Evolutionary conservation across 2,329 filamentous ascomycete species (phyloP).

Genomic region (Pseudocercospora fijiensis): DNA sequence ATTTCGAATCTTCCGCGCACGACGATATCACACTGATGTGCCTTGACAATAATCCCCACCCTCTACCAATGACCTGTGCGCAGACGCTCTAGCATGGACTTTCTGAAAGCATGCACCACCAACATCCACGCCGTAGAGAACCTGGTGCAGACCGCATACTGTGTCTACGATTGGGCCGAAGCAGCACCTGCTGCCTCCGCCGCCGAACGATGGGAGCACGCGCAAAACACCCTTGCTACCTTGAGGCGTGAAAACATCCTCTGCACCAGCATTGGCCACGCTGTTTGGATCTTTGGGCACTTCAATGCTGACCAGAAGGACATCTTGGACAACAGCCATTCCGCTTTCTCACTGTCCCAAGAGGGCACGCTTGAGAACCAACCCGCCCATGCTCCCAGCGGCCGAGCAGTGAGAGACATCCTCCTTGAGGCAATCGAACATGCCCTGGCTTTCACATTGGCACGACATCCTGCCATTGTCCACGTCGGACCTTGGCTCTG

Average conservation of each 20-base stretch:
- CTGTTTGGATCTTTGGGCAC: slow-evolving; percentile 23
- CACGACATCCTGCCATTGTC: slow-evolving; percentile 11
- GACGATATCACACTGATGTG: slow-evolving; percentile 28
- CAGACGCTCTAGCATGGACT: slow-evolving; percentile 34
- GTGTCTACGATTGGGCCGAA: slow-evolving; percentile 14
- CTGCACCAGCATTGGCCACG: slow-evolving; percentile 16
- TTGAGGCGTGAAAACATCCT: slow-evolving; percentile 26
- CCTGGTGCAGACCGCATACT: slow-evolving; percentile 17
- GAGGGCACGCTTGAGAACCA: slow-evolving; percentile 8
- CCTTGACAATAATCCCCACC: slow-evolving; percentile 17
- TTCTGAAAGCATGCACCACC: slow-evolving; percentile 37
- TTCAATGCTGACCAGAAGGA: slow-evolving; percentile 5
- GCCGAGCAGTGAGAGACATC: slow-evolving; percentile 18
- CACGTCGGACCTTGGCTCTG: slow-evolving; percentile 28
- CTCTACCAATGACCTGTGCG: slow-evolving; percentile 9
- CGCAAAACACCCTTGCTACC: slow-evolving; percentile 12
- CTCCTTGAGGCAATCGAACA: slow-evolving; percentile 30
- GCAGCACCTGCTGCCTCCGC: background rate
- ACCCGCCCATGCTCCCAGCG: slow-evolving; percentile 1
- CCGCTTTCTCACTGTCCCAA: slow-evolving; percentile 1
- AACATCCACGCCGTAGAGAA: slow-evolving; percentile 34
- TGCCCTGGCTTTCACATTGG: slow-evolving; percentile 22
- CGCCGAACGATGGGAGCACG: slow-evolving; percentile 4
- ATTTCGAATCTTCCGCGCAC: background rate
- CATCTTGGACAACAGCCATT: background rate